Base-by-base conservation (phyloP, 108 stramenopile species). In the Chaetoceros muelleri region DNA sequence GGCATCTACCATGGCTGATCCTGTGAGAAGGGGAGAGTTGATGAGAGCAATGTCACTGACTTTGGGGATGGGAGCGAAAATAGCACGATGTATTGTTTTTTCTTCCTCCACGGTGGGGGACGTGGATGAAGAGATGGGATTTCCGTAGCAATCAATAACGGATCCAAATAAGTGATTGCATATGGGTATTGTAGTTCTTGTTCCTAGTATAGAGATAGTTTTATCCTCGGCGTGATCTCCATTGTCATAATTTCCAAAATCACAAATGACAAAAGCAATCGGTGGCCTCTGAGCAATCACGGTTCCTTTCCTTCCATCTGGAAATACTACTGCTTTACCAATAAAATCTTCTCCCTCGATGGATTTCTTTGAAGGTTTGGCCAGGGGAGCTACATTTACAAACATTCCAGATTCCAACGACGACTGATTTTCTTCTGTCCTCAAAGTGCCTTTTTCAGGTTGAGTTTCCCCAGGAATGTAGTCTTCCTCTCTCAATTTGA, bases 31-130 rank as follows among this genome's bases (percentile, higher is more conserved):
- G 1, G 91, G 91, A 23, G 69, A 78, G 52, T 93, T 84, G 57
- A 93, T 93, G 27, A 93, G 64, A 29, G 82, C 73, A 72, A 93
- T 93, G 44, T 93, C 85, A 13, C 69, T 65, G 27, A 93, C 81
- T 67, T 83, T 70, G 25, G 91, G 87, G 57, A 85, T 87, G 20
- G 82, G 70, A 8, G 85, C 71, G 65, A 89, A 87, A 20, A 93
- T 85, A n/a, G 84, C 64, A 20, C 83, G 67, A 22, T 56, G 18
- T 27, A 31, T 10, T 1, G 13, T 18, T 27, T 51, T 8, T 16
- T 28, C 10, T 18, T 17, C 30, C 2, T n/a, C 50, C 7, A 28
- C 40, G 46, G 20, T 52, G 52, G 30, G 49, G 1, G 23, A 21
- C 16, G 28, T 26, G 10, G 47, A 17, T 7, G 22, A 21, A 10